Conservation (phyloP, 1,139 yeast species). For the Blastobotrys persicus region DNA sequence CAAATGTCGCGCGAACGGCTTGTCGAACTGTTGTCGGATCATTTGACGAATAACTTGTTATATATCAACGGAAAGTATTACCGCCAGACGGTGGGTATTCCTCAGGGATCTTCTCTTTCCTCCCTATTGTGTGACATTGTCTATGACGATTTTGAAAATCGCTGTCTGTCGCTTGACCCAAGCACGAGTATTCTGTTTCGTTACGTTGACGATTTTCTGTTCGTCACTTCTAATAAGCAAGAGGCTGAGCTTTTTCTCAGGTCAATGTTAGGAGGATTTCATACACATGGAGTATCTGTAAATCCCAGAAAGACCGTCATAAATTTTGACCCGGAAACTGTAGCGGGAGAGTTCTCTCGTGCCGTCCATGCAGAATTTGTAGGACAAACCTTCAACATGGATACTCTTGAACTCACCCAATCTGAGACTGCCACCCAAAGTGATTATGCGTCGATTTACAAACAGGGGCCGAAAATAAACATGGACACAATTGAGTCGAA, state of each 20-base stretch:
- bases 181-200: constrained; percentile 49
- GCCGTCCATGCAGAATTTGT: constrained; percentile 17
- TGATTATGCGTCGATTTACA: neutral
- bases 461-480: neutral
- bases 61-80: constrained; percentile 39
- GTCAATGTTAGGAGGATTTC: constrained; percentile 38
- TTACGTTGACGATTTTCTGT: constrained; percentile 82
- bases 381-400: constrained; percentile 17
- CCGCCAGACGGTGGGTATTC: constrained; percentile 64
- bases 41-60: constrained; percentile 46
- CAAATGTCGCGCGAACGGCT: constrained; percentile 16
- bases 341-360: neutral
- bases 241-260: constrained; percentile 11
- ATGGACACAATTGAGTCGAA: neutral
- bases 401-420: constrained; percentile 17
- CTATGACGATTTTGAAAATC: constrained; percentile 58
- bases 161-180: neutral
- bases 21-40: constrained; percentile 35
- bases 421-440: neutral
- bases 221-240: constrained; percentile 49
- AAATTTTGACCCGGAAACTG: constrained; percentile 28
- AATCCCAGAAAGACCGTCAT: constrained; percentile 55
- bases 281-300: constrained; percentile 57
- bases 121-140: constrained; percentile 72
- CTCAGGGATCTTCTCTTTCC: constrained; percentile 84